phyloP scores from a whole-genome alignment of 495 filamentous ascomycete genomes.

The Platismatia glauca region DNA sequence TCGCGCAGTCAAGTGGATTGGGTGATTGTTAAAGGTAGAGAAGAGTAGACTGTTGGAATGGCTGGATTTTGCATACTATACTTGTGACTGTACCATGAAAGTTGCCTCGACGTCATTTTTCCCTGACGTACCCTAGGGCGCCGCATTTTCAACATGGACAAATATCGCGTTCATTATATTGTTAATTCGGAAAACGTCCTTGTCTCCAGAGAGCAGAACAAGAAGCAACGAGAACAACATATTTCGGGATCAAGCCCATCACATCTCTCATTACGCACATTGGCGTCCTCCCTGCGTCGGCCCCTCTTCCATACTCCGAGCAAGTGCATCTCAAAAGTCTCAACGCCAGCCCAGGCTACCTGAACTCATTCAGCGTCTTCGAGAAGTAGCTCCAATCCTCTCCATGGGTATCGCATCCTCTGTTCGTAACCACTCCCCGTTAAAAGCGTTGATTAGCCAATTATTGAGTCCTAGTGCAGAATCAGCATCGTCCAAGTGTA shows the following conservation, averaged over 20 bases:
- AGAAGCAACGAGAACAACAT: too few relatives aligned
- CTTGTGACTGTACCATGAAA: too few relatives aligned
- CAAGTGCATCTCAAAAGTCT: background rate
- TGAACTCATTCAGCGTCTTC: constrained; percentile 7
- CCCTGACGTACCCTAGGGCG: too few relatives aligned
- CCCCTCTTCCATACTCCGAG: background rate
- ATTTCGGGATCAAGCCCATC: too few relatives aligned
- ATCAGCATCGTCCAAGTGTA: constrained; percentile 3
- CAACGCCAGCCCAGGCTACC: background rate
- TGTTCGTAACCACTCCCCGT: constrained; percentile 86
- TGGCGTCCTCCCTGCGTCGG: background rate
- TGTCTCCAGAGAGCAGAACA: too few relatives aligned
- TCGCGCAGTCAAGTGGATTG: background rate
- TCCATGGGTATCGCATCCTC: constrained; percentile 52
- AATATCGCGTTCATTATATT: too few relatives aligned
- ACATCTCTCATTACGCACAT: too few relatives aligned
- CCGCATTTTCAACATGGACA: background rate
- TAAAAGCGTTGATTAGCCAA: constrained; percentile 96
- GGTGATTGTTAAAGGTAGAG: background rate
- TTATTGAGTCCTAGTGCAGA: constrained; percentile 59
- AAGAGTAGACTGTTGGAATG: too few relatives aligned
- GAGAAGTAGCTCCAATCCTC: constrained; percentile 17
- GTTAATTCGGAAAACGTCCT: too few relatives aligned
- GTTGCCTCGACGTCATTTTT: background rate
- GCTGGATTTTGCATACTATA: too few relatives aligned